These are phyloP conservation scores for Lactarius trivialis DNA, from an alignment of 768 basidiomycete genomes.

Conservation along the genomic window DNA sequence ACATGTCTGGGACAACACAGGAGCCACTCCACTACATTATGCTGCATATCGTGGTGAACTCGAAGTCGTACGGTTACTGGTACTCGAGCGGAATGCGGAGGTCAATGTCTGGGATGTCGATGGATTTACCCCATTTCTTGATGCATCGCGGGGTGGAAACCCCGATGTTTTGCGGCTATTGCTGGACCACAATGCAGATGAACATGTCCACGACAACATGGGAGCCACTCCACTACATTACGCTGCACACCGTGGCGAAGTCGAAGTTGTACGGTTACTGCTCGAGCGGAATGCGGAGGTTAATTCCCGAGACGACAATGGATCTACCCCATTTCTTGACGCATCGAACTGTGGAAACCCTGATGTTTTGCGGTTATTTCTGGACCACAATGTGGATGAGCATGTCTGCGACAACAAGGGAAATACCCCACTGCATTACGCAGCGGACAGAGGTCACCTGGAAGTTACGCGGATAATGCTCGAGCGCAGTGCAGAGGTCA, in stretches of 20 bases:
- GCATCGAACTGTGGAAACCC: neutral
- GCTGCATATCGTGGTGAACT: too few relatives aligned
- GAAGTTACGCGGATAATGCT: neutral
- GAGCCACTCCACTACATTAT: too few relatives aligned
- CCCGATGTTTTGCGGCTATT: neutral
- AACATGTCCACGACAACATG: neutral
- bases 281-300: neutral
- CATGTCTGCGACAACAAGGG: neutral
- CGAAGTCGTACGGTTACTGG: too few relatives aligned
- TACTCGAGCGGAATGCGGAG: too few relatives aligned
- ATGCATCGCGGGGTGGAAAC: neutral
- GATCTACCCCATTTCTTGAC: neutral
- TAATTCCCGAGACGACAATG: neutral
- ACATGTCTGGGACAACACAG: too few relatives aligned
- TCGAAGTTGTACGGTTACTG: neutral
- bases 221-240: neutral
- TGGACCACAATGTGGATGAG: neutral
- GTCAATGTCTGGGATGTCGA: too few relatives aligned
- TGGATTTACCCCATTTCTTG: neutral
- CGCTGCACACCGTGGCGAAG: too few relatives aligned
- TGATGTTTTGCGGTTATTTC: neutral
- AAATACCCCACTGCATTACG: neutral
- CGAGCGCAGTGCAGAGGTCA: neutral
- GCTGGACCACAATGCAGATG: neutral
- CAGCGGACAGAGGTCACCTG: neutral